Base-by-base conservation (phyloP, 352 stramenopile species). In the Globisporangium recalcitrans region DNA sequence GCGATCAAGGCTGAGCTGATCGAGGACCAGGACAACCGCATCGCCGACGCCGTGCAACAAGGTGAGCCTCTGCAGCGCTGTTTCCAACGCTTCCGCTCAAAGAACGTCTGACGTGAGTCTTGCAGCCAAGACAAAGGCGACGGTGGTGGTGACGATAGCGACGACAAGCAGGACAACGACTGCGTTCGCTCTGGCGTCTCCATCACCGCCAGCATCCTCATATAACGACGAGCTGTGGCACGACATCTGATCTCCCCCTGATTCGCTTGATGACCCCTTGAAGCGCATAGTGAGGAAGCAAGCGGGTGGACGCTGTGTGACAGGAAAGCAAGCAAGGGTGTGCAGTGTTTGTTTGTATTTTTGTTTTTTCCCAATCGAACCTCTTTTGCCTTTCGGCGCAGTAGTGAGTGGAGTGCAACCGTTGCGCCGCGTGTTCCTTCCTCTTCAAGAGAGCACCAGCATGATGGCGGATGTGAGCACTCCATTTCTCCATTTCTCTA, bases 11-110 rank as follows among this genome's bases (percentile, higher is more conserved):
- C 80, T 29, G 85, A 92, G 65, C 69, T 87, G 48, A 85, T 94
- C 48, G 82, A 92, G 56, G 81, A 92, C 52, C 81, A 91, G 62
- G 81, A 92, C 62, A 88, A 74, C 66, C 86, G 89, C 66, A 85
- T 91, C 64, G 69, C 75, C 34, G 75, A 91, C 62, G 84, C 84
- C 9, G 73, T 93, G 60, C 80, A 91, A 69, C 78, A 90, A 82
- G 82, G 82, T 70, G 80, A 88, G 70, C 73, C 77, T 51, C 68
- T 93, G 51, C 73, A 90, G 69, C 77, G 77, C 63, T 87, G 80
- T 38, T 88, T 93, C 62, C 73, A 91, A 67, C 82, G 78, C 61
- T 91, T 88, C 73, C 80, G 82, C 70, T 80, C 84, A 63, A 82
- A 82, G 71, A 80, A 74, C 71, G 73, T 82, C 76, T 85, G 76